Evolutionary conservation across 2,329 filamentous ascomycete genomes (phyloP), one percentile per base, ranked within the genome.

Genomic region (Emericellopsis cladophorae): DNA sequence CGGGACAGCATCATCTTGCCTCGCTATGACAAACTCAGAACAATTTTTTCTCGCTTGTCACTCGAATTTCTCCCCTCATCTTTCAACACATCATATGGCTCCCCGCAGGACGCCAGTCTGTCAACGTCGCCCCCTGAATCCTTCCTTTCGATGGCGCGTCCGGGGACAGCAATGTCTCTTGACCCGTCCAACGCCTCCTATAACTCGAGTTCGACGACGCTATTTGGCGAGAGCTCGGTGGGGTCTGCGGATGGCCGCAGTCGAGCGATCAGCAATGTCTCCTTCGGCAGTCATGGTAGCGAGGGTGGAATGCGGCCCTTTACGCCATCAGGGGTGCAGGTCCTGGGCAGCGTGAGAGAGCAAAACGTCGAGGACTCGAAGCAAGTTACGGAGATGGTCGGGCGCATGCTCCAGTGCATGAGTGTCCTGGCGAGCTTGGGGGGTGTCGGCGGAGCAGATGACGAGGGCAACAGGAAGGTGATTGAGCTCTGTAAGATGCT

Each of bases 371-470:
- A 81, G 56, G 76, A 83, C 52, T 81, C 78, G 38, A 75, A 86
- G 55, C 79, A 92, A 54, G 79, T 96, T 41, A 95, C 92, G 1
- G 89, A 96, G 50, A 95, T 90, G 50, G 89, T 95, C 1, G 92
- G 88, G 0, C 72, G 90, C 39, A 94, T 98, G 86, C 68, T 98
- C 47, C 92, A 98, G 65, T 98, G 92, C 59, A 82, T 96, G 60
- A 90, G 83, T 56, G 88, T 98, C 7, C 68, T 98, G 18, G 84
- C 86, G 4, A 81, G 80, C 46, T 75, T 94, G 11, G 81, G 67
- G 18, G 56, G 54, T 36, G 77, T 71, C 1, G 75, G 74, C 9
- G 79, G 64, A 35, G 58, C 53, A 37, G 77, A 68, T 1, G 74
- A 76, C 16, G 86, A 93, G 47, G 72, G 76, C 2, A 85, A 90